phyloP scores from a whole-genome alignment of 441 rosid species.

The Capsella rubella region DNA sequence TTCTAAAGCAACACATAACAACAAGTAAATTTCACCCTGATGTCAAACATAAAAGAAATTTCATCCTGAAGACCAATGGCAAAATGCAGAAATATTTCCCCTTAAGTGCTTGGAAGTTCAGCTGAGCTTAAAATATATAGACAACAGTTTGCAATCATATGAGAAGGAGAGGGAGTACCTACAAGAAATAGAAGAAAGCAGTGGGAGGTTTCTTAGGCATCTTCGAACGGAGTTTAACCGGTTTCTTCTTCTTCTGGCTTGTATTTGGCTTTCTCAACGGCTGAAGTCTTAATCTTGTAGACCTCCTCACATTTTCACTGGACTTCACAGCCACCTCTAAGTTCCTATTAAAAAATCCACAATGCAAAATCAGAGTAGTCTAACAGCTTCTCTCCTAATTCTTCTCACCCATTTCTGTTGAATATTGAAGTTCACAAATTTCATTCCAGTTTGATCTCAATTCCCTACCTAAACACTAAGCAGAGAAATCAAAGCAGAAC shows the following conservation, averaged over 20 bases:
- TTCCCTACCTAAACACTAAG: slow-evolving; percentile 16
- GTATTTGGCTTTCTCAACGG: slow-evolving; percentile 46
- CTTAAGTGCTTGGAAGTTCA: not conserved
- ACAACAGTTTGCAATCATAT: not conserved
- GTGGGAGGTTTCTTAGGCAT: slow-evolving; percentile 96
- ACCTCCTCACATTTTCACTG: slow-evolving; percentile 50
- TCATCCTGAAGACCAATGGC: slow-evolving; percentile 8
- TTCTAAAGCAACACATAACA: slow-evolving; percentile 12
- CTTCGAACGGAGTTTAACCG: slow-evolving; percentile 50
- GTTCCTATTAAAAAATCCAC: slow-evolving; percentile 41
- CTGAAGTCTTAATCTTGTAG: slow-evolving; percentile 43
- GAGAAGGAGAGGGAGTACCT: slow-evolving; percentile 32
- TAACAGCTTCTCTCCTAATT: not conserved
- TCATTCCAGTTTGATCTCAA: slow-evolving; percentile 4
- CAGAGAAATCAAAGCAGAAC: slow-evolving; percentile 19
- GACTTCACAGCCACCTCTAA: slow-evolving; percentile 49
- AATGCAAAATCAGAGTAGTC: not conserved
- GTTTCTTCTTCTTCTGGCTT: slow-evolving; percentile 55
- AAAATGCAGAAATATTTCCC: not conserved
- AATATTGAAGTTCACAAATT: slow-evolving; percentile 11
- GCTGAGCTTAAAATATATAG: not conserved
- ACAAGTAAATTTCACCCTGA: not conserved
- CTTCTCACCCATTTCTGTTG: slow-evolving; percentile 5
- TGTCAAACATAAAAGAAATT: not conserved
- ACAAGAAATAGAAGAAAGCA: slow-evolving; percentile 93